These are phyloP conservation scores for Trichoderma pleuroti DNA, from an alignment of 2,329 filamentous ascomycete species.

Conservation along the genomic window DNA sequence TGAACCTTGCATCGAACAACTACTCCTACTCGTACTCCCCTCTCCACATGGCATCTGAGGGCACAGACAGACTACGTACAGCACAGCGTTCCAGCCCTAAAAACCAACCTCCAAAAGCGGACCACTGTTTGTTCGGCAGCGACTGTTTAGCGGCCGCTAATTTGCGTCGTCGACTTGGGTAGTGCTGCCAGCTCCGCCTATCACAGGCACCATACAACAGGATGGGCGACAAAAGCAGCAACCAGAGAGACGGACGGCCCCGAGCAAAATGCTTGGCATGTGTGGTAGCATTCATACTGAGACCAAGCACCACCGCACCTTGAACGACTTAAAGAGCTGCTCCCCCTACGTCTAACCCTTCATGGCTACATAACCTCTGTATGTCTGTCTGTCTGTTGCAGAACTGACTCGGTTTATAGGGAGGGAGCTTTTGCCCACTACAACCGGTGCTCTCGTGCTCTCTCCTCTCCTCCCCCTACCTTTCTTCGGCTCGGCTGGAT, in stretches of 20 bases:
- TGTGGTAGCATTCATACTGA: not conserved
- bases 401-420: not conserved
- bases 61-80: not conserved
- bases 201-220: constrained; percentile 14
- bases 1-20: not conserved
- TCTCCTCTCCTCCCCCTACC: not conserved
- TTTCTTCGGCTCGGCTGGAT: not conserved
- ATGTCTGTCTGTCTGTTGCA: not conserved
- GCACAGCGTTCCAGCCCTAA: constrained; percentile 8
- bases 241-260: constrained; percentile 13
- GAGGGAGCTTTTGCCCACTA: not conserved
- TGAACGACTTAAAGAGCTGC: not conserved
- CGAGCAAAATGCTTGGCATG: constrained; percentile 16
- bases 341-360: not conserved
- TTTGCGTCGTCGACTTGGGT: constrained; percentile 11
- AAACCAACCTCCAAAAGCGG: not conserved
- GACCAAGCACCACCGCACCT: not conserved
- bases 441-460: not conserved
- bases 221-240: constrained; percentile 16
- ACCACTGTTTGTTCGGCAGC: constrained; percentile 12
- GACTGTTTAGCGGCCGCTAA: constrained; percentile 19
- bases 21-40: no score
- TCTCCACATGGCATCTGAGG: constrained; percentile 1
- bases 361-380: not conserved
- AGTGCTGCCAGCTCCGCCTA: constrained; percentile 16